Evolutionary conservation across 139 green algal species (phyloP).

Genomic region (Micractinium sp.): DNA sequence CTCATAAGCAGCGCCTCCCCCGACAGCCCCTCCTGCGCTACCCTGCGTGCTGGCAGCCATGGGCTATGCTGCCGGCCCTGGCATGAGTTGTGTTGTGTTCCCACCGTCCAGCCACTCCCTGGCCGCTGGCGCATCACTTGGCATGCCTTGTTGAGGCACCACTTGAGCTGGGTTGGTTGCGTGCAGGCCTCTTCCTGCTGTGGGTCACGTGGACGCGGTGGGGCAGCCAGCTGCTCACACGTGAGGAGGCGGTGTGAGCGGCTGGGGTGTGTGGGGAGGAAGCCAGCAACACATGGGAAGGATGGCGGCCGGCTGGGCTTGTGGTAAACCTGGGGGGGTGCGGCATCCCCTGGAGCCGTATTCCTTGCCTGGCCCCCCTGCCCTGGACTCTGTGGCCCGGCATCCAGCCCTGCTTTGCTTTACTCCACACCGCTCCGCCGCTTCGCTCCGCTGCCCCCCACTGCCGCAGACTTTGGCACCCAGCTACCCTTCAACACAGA

Average conservation of each 20-base stretch:
- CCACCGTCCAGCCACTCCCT: not conserved
- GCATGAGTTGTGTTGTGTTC: not conserved
- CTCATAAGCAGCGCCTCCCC: too few relatives aligned
- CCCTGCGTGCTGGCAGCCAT: too few relatives aligned
- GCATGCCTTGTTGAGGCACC: not conserved
- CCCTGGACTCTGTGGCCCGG: not conserved
- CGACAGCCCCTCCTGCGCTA: too few relatives aligned
- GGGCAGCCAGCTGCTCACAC: conserved; percentile 2
- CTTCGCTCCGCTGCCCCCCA: not conserved
- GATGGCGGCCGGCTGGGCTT: too few relatives aligned
- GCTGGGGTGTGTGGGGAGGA: too few relatives aligned
- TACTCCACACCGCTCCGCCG: not conserved
- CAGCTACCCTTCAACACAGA: conserved; percentile 21
- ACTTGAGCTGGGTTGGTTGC: too few relatives aligned
- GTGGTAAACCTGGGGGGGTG: not conserved
- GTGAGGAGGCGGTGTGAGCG: not conserved
- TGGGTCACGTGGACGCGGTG: conserved; percentile 13
- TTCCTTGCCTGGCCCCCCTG: not conserved
- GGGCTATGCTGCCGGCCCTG: too few relatives aligned
- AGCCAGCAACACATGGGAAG: too few relatives aligned
- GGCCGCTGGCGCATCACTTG: not conserved
- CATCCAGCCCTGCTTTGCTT: not conserved
- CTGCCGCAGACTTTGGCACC: not conserved
- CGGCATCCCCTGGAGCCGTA: not conserved
- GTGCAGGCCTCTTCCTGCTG: conserved; percentile 21